Evolutionary conservation across 495 filamentous ascomycete species (phyloP).

Genomic region (Neurospora sp.): DNA sequence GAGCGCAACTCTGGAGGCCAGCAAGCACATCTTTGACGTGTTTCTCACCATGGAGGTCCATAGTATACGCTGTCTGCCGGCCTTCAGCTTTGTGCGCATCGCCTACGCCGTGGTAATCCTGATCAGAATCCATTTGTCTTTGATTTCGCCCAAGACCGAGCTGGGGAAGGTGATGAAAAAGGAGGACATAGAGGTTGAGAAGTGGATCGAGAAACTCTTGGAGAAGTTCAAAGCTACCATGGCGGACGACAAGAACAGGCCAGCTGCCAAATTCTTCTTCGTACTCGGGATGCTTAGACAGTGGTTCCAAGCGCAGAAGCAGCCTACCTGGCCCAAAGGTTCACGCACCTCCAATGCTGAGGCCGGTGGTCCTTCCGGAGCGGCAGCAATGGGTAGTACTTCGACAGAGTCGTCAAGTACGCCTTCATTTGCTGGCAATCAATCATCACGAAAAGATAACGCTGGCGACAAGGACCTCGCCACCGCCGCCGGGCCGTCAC

Average conservation of each 20-base stretch:
- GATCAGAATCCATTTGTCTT: conserved; percentile 79
- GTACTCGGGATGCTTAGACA: conserved; percentile 63
- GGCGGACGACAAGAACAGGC: conserved; percentile 53
- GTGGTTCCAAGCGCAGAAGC: conserved; percentile 51
- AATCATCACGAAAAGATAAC: conserved; percentile 11
- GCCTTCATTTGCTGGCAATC: background rate
- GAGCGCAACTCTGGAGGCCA: conserved; percentile 57
- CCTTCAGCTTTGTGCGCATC: conserved; percentile 67
- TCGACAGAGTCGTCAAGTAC: background rate
- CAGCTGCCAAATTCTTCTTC: conserved; percentile 65
- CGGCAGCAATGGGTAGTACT: conserved; percentile 5
- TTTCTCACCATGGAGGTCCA: conserved; percentile 52
- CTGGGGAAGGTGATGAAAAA: conserved; percentile 69
- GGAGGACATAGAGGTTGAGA: conserved; percentile 62
- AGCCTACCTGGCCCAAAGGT: conserved; percentile 5
- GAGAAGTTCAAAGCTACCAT: conserved; percentile 56
- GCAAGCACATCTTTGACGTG: conserved; percentile 64
- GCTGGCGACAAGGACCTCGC: background rate
- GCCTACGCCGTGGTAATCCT: conserved; percentile 72
- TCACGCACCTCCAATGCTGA: background rate
- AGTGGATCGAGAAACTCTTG: conserved; percentile 60
- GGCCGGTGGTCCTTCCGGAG: conserved; percentile 3
- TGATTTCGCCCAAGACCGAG: conserved; percentile 54
- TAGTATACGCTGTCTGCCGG: conserved; percentile 59
- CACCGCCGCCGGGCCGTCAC: background rate